Evolutionary conservation across 306 rosid genomes (phyloP), one percentile per base, ranked within the genome.

Genomic region (Cicer cuneatum): DNA sequence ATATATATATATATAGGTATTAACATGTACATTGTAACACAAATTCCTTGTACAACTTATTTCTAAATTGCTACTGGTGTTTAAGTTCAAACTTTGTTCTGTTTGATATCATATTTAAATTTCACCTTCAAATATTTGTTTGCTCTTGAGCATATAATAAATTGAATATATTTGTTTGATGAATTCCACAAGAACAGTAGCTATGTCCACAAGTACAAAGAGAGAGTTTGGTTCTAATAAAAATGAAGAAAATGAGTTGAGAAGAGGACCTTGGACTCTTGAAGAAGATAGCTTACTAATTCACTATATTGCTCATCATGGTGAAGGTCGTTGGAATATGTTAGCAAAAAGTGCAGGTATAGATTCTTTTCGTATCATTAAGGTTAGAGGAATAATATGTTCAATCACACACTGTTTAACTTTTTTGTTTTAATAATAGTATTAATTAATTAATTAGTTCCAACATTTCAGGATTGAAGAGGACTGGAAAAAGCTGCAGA

Each of bases 401-500:
- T 71, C 57, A 49, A 77, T 54, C 42, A 66, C 66, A 61, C 49
- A 45, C 56, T 75, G 65, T 62, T 60, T 43, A 33, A 11, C n/a
- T 21, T 16, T 65, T 42, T 58, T 10, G 1, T 37, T 16, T 33
- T 71, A 10, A 33, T 4, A 13, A n/a, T 49, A 11, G 12, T 58
- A 52, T 53, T 53, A 18, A 6, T 58, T 58, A 29, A 9, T 16
- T 48, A 52, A 12, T 15, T 48, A 48, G 12, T 52, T 73, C 75
- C 41, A 59, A 69, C 41, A 35, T 76, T 81, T 72, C 85, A 94
- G 98, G 98, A 80, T 61, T 94, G 75, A 90, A 94, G 91, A 94
- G 98, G 81, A 91, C 92, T 13, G 98, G 98, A 37, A 94, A 94
- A 72, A 94, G 98, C 79, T 94, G 98, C 82, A 91, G 98, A 78